Evolutionary conservation across 352 stramenopile species (phyloP), one percentile per base, ranked within the genome.

Genomic region (Phytopythium montanum): DNA sequence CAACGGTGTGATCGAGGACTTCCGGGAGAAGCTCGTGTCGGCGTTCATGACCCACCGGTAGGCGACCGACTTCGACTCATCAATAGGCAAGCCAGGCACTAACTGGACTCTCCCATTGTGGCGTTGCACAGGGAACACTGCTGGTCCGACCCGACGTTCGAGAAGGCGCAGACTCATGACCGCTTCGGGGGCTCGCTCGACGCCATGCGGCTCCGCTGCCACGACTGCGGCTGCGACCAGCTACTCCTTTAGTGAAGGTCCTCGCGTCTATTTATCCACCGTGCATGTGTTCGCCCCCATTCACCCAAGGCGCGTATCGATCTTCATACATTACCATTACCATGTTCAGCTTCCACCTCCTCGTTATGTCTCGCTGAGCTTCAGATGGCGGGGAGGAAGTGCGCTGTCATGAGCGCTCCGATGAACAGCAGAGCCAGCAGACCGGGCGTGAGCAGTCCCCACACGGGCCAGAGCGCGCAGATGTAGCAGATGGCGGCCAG

Each of bases 351-450:
- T 41, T 50, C 46, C 19, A 39, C 36, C 21, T 49, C n/a, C 25
- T 5, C 18, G n/a, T 31, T 12, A 12, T 5, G 4, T 9, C 36
- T 29, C 34, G n/a, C 7, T 12, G 19, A 63, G 23, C 56, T 76
- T n/a, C 53, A 94, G 21, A 93, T 94, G 8, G 82, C 78, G 2
- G 95, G 95, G 54, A 98, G 70, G 66, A 98, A 98, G 74, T 98
- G 93, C 7, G 94, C 77, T 1, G 78, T 87, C 81, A 98, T 98
- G 52, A 98, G 79, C n/a, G 79, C 68, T 9, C 90, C 95, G 51
- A 98, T 87, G 55, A 89, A 86, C 59, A 98, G 80, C 12, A 96
- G 76, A n/a, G 78, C 81, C 26, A 97, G 70, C 36, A 98, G 72
- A 0, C 95, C 78, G 1, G 93, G 95, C 28, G 92, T 92, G 41